Evolutionary conservation across 129 eudicot genomes (phyloP).

Genomic region (Mikania micrantha): DNA sequence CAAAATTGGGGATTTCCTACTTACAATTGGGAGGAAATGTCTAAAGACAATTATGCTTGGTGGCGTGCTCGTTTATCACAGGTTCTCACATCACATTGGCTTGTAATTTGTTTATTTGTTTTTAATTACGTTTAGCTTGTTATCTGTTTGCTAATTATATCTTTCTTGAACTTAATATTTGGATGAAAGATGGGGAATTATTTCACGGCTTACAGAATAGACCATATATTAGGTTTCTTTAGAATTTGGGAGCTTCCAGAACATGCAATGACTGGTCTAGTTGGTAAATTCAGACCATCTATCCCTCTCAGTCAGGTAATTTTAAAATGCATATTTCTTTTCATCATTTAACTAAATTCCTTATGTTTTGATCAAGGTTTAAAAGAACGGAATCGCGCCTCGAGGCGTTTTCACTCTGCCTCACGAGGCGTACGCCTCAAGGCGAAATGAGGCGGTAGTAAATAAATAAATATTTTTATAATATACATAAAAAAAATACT

Average conservation of each 20-base stretch:
- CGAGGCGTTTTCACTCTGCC: no score
- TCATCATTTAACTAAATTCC: no score
- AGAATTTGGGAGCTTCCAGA: conserved; percentile 99
- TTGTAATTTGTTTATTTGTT: not conserved
- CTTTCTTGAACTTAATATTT: conserved; percentile 9
- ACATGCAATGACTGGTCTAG: conserved; percentile 91
- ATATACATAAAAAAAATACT: no score
- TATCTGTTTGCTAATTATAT: not conserved
- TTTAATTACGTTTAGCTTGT: not conserved
- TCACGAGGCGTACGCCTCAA: no score
- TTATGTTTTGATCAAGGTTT: no score
- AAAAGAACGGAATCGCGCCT: no score
- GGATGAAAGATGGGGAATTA: conserved; percentile 79
- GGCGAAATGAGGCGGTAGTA: no score
- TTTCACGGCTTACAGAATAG: conserved; percentile 96
- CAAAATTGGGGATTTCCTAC: conserved; percentile 99
- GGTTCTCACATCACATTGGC: conserved; percentile 33
- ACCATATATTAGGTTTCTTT: conserved; percentile 93
- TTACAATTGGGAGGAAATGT: conserved; percentile 99
- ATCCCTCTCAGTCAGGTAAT: conserved; percentile 94
- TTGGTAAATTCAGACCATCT: conserved; percentile 96
- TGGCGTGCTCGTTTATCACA: conserved; percentile 99
- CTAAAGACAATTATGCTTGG: conserved; percentile 98
- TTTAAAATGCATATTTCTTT: not conserved
- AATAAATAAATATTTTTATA: no score